phyloP scores from a whole-genome alignment of 2,329 filamentous ascomycete species.

The Pseudopyrenochaeta lycopersici region DNA sequence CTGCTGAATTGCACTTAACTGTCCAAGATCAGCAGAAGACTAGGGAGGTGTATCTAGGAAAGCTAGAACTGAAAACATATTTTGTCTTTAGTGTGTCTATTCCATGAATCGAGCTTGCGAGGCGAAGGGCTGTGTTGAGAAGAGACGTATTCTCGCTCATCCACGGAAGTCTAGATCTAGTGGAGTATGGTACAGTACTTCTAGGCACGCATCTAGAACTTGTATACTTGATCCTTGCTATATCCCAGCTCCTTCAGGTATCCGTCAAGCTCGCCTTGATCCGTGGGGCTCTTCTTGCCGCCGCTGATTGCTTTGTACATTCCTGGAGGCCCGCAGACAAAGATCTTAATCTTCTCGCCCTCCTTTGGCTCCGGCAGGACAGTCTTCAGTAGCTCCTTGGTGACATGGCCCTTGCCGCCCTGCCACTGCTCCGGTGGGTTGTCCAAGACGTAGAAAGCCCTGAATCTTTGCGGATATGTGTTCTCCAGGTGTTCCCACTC shows the following conservation, averaged over 20 bases:
- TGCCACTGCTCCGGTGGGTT: constrained; percentile 81
- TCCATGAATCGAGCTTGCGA: too few relatives aligned
- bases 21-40: too few relatives aligned
- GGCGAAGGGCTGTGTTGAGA: too few relatives aligned
- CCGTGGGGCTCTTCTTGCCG: constrained; percentile 86
- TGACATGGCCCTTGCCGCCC: constrained; percentile 81
- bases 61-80: too few relatives aligned
- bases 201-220: constrained; percentile 56
- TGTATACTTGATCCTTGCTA: constrained; percentile 90
- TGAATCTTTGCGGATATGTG: constrained; percentile 93
- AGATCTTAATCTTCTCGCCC: constrained; percentile 88
- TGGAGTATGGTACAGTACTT: constrained; percentile 31
- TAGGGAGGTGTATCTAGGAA: too few relatives aligned
- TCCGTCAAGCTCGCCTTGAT: constrained; percentile 90
- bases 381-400: constrained; percentile 92
- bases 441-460: constrained; percentile 92
- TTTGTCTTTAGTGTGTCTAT: too few relatives aligned
- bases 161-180: not conserved
- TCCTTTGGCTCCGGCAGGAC: constrained; percentile 92
- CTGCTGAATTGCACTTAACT: too few relatives aligned
- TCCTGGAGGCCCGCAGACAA: constrained; percentile 92
- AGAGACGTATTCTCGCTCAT: not conserved
- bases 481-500: constrained; percentile 91
- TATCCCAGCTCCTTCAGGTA: constrained; percentile 86
- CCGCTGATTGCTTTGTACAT: constrained; percentile 95